Percentiles rank a stretch among this genome's conserved stretches.
phyloP scores from a whole-genome alignment of 306 rosid species.

The Cercis canadensis region DNA sequence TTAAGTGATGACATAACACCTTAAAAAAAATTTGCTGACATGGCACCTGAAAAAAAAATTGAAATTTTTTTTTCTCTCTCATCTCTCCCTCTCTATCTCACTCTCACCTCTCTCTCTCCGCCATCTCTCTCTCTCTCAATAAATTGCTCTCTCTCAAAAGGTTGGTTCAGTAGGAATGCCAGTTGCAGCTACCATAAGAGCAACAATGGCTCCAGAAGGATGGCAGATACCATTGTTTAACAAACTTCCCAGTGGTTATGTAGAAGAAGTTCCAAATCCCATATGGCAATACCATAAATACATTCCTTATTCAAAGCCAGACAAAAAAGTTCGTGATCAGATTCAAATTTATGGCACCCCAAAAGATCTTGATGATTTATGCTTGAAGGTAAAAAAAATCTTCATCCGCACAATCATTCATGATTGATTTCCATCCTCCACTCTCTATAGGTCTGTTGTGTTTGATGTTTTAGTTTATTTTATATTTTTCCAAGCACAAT shows the following conservation, averaged over 20 bases:
- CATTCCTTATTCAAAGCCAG: conserved; percentile 88
- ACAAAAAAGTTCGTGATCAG: conserved; percentile 82
- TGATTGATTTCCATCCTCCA: conserved; percentile 2
- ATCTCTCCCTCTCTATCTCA: too few relatives aligned
- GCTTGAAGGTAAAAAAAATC: conserved; percentile 67
- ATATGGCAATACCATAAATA: conserved; percentile 95
- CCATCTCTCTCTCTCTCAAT: too few relatives aligned
- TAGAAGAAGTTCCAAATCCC: conserved; percentile 89
- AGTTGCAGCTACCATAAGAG: conserved; percentile 91
- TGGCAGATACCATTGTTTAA: conserved; percentile 86
- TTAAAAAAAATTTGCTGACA: too few relatives aligned
- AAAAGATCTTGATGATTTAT: conserved; percentile 88
- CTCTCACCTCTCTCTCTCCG: too few relatives aligned
- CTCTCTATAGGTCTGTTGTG: conserved; percentile 26
- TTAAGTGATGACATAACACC: too few relatives aligned
- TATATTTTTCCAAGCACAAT: conserved; percentile 75
- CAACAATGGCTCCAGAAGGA: conserved; percentile 87
- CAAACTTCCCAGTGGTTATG: conserved; percentile 64
- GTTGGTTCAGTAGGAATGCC: conserved; percentile 94
- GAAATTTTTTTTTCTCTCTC: too few relatives aligned
- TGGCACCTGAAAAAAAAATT: too few relatives aligned
- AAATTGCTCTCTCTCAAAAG: too few relatives aligned
- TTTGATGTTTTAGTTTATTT: conserved; percentile 23
- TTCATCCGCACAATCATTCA: conserved; percentile 24
- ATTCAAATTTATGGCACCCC: conserved; percentile 76